These are phyloP conservation scores for Metschnikowia anglica DNA, from an alignment of 805 yeast genomes.

Conservation along the genomic window DNA sequence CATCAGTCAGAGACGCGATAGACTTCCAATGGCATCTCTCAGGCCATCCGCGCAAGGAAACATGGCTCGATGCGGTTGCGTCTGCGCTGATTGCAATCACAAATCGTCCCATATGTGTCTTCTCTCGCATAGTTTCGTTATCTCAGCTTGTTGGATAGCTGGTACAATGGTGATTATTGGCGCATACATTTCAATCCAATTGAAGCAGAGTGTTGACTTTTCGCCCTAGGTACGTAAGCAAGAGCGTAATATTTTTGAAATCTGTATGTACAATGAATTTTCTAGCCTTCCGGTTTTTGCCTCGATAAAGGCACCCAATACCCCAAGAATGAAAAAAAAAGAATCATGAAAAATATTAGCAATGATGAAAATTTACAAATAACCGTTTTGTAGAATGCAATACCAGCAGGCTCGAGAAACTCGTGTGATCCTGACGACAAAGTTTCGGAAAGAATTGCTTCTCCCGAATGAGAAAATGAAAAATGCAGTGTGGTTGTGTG, in stretches of 20 bases:
- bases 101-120: neutral
- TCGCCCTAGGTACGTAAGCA: too few relatives aligned
- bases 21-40: too few relatives aligned
- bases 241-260: slow-evolving; percentile 1
- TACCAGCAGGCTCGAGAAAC: neutral
- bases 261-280: slow-evolving; percentile 4
- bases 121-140: neutral
- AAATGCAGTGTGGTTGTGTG: slow-evolving; percentile 8
- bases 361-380: slow-evolving; percentile 2
- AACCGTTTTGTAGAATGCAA: slow-evolving; percentile 10
- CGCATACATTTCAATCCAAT: neutral
- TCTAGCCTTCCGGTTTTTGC: neutral
- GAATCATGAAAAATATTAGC: slow-evolving; percentile 2
- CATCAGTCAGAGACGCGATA: too few relatives aligned
- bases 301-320: slow-evolving; percentile 1
- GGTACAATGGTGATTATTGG: neutral
- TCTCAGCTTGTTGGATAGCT: neutral
- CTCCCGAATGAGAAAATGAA: slow-evolving; percentile 3
- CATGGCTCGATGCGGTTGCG: too few relatives aligned
- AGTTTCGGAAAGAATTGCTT: neutral
- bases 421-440: slow-evolving; percentile 1
- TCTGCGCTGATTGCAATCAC: neutral
- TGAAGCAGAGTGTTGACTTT: too few relatives aligned
- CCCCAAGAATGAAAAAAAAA: slow-evolving; percentile 3
- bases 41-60: too few relatives aligned